Percentiles rank a stretch among this genome's conserved stretches.
Evolutionary conservation across 139 green algal species (phyloP).

Genomic region (Zygnema cylindricum): DNA sequence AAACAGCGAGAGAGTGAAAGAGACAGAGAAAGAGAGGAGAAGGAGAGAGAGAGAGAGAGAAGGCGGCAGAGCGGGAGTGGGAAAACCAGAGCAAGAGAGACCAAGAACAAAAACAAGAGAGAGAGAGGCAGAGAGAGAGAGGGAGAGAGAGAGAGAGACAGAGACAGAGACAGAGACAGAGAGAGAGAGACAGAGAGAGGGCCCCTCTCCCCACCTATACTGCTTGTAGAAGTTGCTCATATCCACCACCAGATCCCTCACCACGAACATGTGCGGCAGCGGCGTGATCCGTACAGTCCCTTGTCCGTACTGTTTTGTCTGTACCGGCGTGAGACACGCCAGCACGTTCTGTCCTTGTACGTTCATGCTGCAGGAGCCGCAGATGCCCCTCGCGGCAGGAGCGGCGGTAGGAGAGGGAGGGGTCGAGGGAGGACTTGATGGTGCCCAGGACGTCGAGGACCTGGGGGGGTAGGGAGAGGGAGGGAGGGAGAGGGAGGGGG

Average conservation of each 20-base stretch:
- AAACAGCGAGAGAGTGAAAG: background rate
- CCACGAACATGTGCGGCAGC: slow-evolving; percentile 98
- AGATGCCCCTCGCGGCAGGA: slow-evolving; percentile 98
- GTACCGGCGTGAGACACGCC: slow-evolving; percentile 90
- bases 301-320: slow-evolving; percentile 75
- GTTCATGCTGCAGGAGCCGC: slow-evolving; percentile 99
- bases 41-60: background rate
- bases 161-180: background rate
- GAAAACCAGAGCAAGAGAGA: background rate
- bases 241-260: slow-evolving; percentile 97
- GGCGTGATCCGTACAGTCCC: too few species aligned
- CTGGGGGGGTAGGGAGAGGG: slow-evolving; percentile 7
- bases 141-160: background rate
- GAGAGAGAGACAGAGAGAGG: background rate
- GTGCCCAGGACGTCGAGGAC: slow-evolving; percentile 95
- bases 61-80: background rate
- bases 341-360: slow-evolving; percentile 96
- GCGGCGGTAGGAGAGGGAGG: slow-evolving; percentile 83
- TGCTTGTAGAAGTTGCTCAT: slow-evolving; percentile 98
- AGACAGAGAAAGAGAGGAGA: background rate
- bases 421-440: slow-evolving; percentile 98
- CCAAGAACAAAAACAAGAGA: background rate
- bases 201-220: slow-evolving; percentile 80
- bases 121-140: background rate
- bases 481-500: background rate